Conservation (phyloP, 306 rosid species). For the Lathyrus aphaca region DNA sequence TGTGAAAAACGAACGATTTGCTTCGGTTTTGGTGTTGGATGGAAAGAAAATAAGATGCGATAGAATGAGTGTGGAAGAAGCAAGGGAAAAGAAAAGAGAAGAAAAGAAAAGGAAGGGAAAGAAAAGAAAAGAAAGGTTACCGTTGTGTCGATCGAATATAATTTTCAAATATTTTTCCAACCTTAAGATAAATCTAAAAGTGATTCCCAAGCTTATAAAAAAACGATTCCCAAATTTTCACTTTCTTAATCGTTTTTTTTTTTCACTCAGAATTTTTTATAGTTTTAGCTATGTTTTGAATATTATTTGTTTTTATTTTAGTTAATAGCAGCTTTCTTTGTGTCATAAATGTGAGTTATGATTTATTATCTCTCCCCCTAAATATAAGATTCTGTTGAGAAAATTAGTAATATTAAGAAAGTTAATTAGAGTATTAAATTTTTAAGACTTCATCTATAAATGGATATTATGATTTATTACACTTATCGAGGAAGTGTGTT, state of each 20-base stretch:
- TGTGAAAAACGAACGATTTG: constrained; percentile 1
- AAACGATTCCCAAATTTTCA: background rate
- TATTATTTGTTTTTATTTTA: too few species aligned
- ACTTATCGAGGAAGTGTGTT: too few species aligned
- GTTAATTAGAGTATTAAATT: too few species aligned
- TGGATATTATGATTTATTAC: too few species aligned
- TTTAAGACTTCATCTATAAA: too few species aligned
- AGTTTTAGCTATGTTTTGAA: too few species aligned
- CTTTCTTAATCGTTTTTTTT: background rate
- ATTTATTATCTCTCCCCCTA: too few species aligned
- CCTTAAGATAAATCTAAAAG: background rate
- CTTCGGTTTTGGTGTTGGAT: background rate
- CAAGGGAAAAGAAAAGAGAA: background rate
- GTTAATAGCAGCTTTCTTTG: too few species aligned
- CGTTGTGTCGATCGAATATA: background rate
- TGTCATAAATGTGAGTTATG: too few species aligned
- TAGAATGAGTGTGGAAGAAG: background rate
- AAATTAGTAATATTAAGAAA: too few species aligned
- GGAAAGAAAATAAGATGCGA: too few species aligned
- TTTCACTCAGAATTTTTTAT: background rate
- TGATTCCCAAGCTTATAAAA: background rate
- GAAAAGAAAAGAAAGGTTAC: background rate
- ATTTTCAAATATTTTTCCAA: constrained; percentile 1
- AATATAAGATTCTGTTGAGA: too few species aligned
- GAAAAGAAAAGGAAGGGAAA: background rate